Percentiles rank a stretch among this genome's conserved stretches.
phyloP scores from a whole-genome alignment of 2,329 filamentous ascomycete genomes.

The Colletotrichum sp. region DNA sequence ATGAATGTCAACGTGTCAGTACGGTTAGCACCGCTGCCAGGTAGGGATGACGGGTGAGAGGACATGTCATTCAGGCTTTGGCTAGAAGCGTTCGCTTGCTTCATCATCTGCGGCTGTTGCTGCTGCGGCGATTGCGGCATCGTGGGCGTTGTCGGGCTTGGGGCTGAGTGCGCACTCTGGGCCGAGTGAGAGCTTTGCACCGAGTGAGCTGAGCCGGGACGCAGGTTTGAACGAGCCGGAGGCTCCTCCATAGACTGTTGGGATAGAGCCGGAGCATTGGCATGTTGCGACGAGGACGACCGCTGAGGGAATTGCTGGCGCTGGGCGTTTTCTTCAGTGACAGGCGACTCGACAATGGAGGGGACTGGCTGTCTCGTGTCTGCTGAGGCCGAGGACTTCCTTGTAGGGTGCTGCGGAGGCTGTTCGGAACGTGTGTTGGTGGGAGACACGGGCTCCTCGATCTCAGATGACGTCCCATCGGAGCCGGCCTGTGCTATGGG shows the following conservation, averaged over 20 bases:
- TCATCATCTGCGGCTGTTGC: constrained; percentile 23
- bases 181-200: constrained; percentile 6
- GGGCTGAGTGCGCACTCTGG: constrained; percentile 3
- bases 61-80: constrained; percentile 68
- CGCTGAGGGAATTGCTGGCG: constrained; percentile 51
- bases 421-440: constrained; percentile 27
- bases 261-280: constrained; percentile 14
- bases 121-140: constrained; percentile 17
- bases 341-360: constrained; percentile 70
- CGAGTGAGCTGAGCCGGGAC: constrained; percentile 33
- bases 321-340: constrained; percentile 43
- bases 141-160: constrained; percentile 9
- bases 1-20: constrained; percentile 84
- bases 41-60: constrained; percentile 69
- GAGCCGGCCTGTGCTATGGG: constrained; percentile 58
- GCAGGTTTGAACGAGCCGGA: constrained; percentile 50
- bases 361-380: constrained; percentile 47
- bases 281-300: constrained; percentile 49
- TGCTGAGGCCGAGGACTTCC: constrained; percentile 34
- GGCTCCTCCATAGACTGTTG: constrained; percentile 42
- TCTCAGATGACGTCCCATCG: constrained; percentile 38
- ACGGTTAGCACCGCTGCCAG: constrained; percentile 68
- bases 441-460: constrained; percentile 25
- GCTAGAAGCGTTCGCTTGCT: constrained; percentile 19
- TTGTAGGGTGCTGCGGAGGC: constrained; percentile 37